Percentiles rank a stretch among this genome's conserved stretches.
Conservation (phyloP, 2,329 filamentous ascomycete genomes). For the Camptophora hylomeconis region DNA sequence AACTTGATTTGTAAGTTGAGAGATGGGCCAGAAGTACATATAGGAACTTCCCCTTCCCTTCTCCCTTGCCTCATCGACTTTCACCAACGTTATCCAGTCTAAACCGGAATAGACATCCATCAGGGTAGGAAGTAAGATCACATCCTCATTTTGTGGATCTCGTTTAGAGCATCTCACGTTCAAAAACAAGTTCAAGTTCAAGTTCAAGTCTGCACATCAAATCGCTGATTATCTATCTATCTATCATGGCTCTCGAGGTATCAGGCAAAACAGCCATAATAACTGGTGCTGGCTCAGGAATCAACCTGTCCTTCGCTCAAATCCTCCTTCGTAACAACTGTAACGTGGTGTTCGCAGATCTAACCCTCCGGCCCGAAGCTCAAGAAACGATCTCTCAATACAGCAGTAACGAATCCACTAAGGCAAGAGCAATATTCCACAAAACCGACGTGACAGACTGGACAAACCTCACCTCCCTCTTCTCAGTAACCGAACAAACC, state of each 20-base stretch:
- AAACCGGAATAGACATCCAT: too few species aligned
- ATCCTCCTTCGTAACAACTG: constrained; percentile 31
- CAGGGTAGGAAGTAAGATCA: too few species aligned
- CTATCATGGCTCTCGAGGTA: constrained; percentile 15
- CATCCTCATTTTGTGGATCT: too few species aligned
- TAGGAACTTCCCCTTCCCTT: too few species aligned
- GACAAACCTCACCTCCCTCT: constrained; percentile 36
- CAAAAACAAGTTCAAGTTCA: too few species aligned
- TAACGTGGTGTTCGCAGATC: constrained; percentile 34
- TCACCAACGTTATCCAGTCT: too few species aligned
- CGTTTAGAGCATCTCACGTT: too few species aligned
- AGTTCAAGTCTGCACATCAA: too few species aligned
- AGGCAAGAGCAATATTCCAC: constrained; percentile 29
- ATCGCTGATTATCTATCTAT: too few species aligned
- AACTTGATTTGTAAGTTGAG: too few species aligned
- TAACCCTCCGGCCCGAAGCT: constrained; percentile 32
- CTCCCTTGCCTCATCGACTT: too few species aligned
- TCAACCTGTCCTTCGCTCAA: constrained; percentile 32
- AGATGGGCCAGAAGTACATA: too few species aligned
- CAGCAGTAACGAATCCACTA: constrained; percentile 14
- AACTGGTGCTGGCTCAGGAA: constrained; percentile 41
- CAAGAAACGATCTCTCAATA: constrained; percentile 28
- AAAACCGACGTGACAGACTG: constrained; percentile 37
- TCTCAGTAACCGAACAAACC: constrained; percentile 33
- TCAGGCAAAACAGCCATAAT: constrained; percentile 33